Base-by-base conservation (phyloP, 148 eudicot genomes). In the Vaccinium myrtillus region DNA sequence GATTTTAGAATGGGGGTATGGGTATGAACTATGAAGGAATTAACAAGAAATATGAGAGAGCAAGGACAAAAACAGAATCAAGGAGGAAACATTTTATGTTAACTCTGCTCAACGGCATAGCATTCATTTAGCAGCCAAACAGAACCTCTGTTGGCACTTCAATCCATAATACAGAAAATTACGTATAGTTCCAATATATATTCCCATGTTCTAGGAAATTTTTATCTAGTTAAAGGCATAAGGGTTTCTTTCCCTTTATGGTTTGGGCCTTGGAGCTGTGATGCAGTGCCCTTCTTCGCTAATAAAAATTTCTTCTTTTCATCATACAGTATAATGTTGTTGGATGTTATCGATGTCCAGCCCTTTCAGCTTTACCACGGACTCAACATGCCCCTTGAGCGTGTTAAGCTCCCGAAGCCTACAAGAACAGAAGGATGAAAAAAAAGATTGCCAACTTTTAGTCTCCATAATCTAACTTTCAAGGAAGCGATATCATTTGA, bases 401-500 rank as follows among this genome's bases (percentile, higher is more conserved):
- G 98, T 94, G 84, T 85, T 94, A 86, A 93, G 83, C 93, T 94
- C 98, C 15, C 98, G 92, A 49, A 94, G 98, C 95, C 98, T 93
- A 53, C 84, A 88, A 77, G 12, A 46, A 67, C 32, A 25, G 21
- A n/a, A 21, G 5, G 43, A 67, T 11, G 6, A 80, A 56, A 15
- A 13, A 25, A 7, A 56, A 8, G 9, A 56, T 4, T 49, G 56
- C 63, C 15, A 19, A 9, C 0, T 21, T 46, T 75, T 19, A 21
- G 27, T 8, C 39, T 30, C 77, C 49, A 18, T 36, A 19, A 69
- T 69, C 23, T 12, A n/a, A 65, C 71, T 65, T 65, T 65, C 32
- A 25, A 25, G 11, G 74, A 69, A 69, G 25, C 32, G 4, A 25
- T 13, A 69, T 69, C 32, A 69, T 23, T 27, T 3, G 25, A 69